phyloP scores from a whole-genome alignment of 441 rosid species.

The Viola pubescens region DNA sequence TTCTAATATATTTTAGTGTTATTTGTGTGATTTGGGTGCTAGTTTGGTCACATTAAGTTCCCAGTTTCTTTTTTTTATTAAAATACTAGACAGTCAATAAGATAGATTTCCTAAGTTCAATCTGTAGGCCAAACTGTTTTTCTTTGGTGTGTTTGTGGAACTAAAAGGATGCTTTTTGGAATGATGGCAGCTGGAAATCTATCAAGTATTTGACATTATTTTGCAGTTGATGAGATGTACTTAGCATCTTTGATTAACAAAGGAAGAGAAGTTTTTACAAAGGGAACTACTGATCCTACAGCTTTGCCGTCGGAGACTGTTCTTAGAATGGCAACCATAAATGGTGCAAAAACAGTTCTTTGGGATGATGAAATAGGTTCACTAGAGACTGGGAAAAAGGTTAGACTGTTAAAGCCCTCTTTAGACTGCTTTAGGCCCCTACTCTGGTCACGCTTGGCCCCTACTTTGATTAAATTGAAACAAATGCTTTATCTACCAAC shows the following conservation, averaged over 20 bases:
- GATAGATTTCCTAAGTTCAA: background rate
- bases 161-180: background rate
- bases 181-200: slow-evolving; percentile 7
- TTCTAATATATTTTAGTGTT: slow-evolving; percentile 1
- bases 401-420: slow-evolving; percentile 18
- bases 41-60: background rate
- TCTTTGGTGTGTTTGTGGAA: background rate
- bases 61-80: background rate
- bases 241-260: slow-evolving; percentile 66
- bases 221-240: slow-evolving; percentile 71
- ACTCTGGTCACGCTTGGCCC: background rate
- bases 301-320: slow-evolving; percentile 59
- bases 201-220: background rate
- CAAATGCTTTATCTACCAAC: background rate
- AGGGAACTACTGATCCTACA: slow-evolving; percentile 56
- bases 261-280: slow-evolving; percentile 43
- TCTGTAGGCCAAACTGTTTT: background rate
- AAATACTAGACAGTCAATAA: background rate
- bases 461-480: background rate
- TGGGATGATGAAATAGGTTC: slow-evolving; percentile 76
- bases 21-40: background rate
- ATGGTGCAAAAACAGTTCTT: slow-evolving; percentile 63
- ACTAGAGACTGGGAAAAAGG: slow-evolving; percentile 67
- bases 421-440: background rate
- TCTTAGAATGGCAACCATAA: slow-evolving; percentile 54